Evolutionary conservation across 345 rosid genomes (phyloP), one percentile per base, ranked within the genome.

Genomic region (Brassica cretica): DNA sequence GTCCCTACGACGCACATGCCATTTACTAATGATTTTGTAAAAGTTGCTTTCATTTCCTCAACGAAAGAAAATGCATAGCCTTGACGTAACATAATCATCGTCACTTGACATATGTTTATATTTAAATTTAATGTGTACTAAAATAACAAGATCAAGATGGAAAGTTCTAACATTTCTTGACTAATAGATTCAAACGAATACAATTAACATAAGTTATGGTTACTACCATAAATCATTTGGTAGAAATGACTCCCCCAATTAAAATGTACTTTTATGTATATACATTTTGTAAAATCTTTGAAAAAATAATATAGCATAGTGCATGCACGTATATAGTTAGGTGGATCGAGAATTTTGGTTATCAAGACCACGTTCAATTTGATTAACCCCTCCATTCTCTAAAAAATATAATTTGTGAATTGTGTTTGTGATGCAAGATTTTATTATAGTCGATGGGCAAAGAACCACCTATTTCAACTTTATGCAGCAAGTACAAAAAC

Each of bases 1-100:
- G 77, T 15, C 82, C 77, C 77, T 67, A 72, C 77, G 1, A 60
- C 15, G 64, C 78, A 73, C 82, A 78, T 78, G 82, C 73, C 30
- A n/a, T 73, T 66, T 58, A 64, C 71, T 35, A 64, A 64, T 64
- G 33, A 71, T 71, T 77, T 16, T 64, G 59, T 37, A 55, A 19
- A 14, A 44, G 16, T 33, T 66, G 56, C 68, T 66, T 73, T 73
- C 73, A 5, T 73, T 78, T 58, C 76, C 30, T 56, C 8, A 46
- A 44, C 15, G 32, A 72, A 2, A 66, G 30, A 72, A 2, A 66
- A 6, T 66, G 69, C 73, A 46, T 60, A 33, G 51, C 19, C n/a
- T 78, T 78, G 68, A 73, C 37, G 73, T 78, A 72, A 60, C 81
- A 72, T 66, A 49, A 71, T 71, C 53, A 72, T 65, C 70, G 16